Percentiles rank a stretch among this genome's conserved stretches.
Evolutionary conservation across 2,329 filamentous ascomycete genomes (phyloP).

Genomic region (Cryphonectria naterciae): DNA sequence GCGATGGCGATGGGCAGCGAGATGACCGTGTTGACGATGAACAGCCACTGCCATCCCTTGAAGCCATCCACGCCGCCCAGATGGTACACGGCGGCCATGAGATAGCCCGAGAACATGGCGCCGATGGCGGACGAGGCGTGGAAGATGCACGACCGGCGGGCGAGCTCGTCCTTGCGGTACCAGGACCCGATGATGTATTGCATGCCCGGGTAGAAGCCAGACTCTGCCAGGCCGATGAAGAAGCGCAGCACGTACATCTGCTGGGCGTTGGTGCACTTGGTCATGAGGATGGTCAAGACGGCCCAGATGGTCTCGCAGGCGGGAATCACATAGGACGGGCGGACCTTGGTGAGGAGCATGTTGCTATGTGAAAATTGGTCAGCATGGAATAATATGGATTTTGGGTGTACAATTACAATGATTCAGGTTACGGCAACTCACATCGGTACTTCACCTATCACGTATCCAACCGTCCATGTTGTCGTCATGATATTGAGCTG

Average conservation of each 20-base stretch:
- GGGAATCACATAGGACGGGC: conserved; percentile 49
- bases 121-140: conserved; percentile 56
- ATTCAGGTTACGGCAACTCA: conserved; percentile 21
- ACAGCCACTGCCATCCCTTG: conserved; percentile 60
- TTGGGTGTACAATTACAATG: no score
- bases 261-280: conserved; percentile 37
- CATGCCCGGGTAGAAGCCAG: conserved; percentile 45
- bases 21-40: conserved; percentile 62
- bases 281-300: conserved; percentile 40
- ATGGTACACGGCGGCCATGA: conserved; percentile 45
- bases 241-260: conserved; percentile 49
- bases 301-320: conserved; percentile 43
- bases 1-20: conserved; percentile 58
- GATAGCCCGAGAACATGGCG: conserved; percentile 61
- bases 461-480: conserved; percentile 44
- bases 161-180: conserved; percentile 50
- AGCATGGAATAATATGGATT: not conserved
- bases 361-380: conserved; percentile 32
- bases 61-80: conserved; percentile 54
- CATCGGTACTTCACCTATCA: conserved; percentile 44
- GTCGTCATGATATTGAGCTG: conserved; percentile 44
- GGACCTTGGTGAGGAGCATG: conserved; percentile 44
- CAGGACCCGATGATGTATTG: conserved; percentile 50
- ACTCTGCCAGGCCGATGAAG: conserved; percentile 48
- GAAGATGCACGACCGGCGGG: conserved; percentile 55